Conservation (phyloP, 2,329 filamentous ascomycete species). For the Ophiocordyceps robertsii region DNA sequence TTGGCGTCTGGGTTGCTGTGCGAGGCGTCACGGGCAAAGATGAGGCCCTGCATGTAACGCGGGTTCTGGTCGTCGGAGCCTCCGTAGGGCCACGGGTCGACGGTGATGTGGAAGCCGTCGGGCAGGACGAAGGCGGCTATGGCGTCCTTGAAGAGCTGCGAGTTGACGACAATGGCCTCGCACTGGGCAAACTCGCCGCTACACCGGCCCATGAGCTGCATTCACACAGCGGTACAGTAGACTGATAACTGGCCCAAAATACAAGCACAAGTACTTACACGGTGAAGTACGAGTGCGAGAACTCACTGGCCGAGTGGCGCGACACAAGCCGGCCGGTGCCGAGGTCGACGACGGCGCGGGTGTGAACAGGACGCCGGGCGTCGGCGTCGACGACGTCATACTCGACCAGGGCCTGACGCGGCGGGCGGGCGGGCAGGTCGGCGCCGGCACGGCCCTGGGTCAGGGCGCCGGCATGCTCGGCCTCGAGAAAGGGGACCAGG, state of each 20-base stretch:
- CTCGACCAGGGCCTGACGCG: conserved; percentile 31
- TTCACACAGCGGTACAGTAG: too few species aligned
- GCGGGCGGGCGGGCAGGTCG: conserved; percentile 25
- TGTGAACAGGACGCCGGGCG: conserved; percentile 16
- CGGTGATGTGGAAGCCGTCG: conserved; percentile 26
- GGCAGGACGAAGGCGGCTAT: conserved; percentile 32
- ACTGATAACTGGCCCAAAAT: too few species aligned
- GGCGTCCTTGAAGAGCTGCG: conserved; percentile 31
- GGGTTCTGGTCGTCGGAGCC: conserved; percentile 24
- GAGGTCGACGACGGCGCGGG: conserved; percentile 25
- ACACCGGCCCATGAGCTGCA: background rate
- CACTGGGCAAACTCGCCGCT: conserved; percentile 27
- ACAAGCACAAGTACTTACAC: background rate
- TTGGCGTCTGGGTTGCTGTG: conserved; percentile 41
- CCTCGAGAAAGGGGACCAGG: conserved; percentile 45
- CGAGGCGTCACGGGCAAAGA: conserved; percentile 29
- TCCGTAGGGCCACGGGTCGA: conserved; percentile 56
- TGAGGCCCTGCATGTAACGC: conserved; percentile 35
- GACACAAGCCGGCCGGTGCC: conserved; percentile 15
- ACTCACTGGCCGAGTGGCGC: conserved; percentile 9
- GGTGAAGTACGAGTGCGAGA: conserved; percentile 22
- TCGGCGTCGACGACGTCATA: conserved; percentile 27
- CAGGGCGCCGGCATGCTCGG: conserved; percentile 40
- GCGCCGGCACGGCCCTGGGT: conserved; percentile 28
- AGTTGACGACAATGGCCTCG: conserved; percentile 25